Evolutionary conservation across 2,329 filamentous ascomycete species (phyloP), one percentile per base, ranked within the genome.

Genomic region (Penicillium fuscoglaucum): DNA sequence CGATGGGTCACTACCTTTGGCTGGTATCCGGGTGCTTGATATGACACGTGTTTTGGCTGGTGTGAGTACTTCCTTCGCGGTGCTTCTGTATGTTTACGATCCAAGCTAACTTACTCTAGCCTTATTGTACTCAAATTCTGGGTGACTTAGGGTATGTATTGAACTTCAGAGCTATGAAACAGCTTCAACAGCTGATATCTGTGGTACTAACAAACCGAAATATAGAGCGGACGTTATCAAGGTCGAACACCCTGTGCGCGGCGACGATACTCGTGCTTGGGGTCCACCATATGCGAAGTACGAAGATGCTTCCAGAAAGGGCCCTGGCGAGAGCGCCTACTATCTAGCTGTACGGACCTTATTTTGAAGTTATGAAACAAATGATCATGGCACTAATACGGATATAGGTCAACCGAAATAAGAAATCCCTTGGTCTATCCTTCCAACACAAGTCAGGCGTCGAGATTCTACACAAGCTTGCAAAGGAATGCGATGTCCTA

Each of bases 31-130:
- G 55, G 93, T 98, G 15, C 82, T 99, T 61, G 95, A 99, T 74
- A 96, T 99, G 92, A 98, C 93, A 4, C 85, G 95, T 78, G 95
- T 99, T 1, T 79, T 99, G 63, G 95, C 95, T 62, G 95, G 95
- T 57, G 93, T 97, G 81, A 78, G 89, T 83, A 15, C 37, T 33
- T 51, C 12, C 56, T 58, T 43, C 3, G 19, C 37, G 7, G 2
- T 17, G 41, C 41, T 35, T 15, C 40, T 13, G 13, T 49, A 51
- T 43, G 26, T 31, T 15, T 29, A 44, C 19, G 51, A 52, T 59
- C 50, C 52, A 41, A 58, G 26, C 59, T 61, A 52, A 66, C 46
- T 35, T 59, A 52, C 31, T 57, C 15, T 69, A 98, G 91, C 95
- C 95, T 65, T 98, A 98, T 72, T 97, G 92, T 70, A 98, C 95